These are phyloP conservation scores for Geotrichum aggregatum DNA, from an alignment of 1,139 yeast species.

Conservation along the genomic window DNA sequence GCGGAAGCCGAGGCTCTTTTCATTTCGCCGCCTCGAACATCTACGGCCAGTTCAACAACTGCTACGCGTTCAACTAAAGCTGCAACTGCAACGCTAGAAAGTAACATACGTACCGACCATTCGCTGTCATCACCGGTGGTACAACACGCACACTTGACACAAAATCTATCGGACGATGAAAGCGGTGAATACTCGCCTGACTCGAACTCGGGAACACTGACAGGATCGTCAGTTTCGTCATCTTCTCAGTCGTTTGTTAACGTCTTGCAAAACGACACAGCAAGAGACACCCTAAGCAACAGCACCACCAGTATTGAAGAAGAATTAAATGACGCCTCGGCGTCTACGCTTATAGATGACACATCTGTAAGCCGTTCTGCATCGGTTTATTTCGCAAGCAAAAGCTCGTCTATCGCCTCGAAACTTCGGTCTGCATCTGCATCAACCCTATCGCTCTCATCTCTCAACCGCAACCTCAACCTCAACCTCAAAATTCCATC, in stretches of 20 bases:
- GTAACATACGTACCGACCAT: too few relatives aligned
- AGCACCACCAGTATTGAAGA: not conserved
- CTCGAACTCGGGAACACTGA: not conserved
- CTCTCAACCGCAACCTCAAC: constrained; percentile 3
- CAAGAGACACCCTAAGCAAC: too few relatives aligned
- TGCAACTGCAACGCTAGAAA: too few relatives aligned
- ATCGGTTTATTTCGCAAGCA: not conserved
- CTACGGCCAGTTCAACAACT: too few relatives aligned
- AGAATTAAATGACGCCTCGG: not conserved
- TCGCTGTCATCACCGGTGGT: too few relatives aligned
- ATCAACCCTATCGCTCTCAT: constrained; percentile 1
- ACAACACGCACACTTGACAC: too few relatives aligned
- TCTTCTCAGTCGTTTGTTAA: not conserved
- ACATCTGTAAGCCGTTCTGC: not conserved
- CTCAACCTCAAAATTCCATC: constrained; percentile 30
- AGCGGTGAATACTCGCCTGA: not conserved
- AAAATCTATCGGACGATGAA: not conserved
- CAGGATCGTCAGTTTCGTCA: not conserved
- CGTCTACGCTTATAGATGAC: not conserved
- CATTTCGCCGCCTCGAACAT: not conserved
- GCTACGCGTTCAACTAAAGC: too few relatives aligned
- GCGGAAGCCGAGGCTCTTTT: not conserved
- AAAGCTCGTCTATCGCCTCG: not conserved
- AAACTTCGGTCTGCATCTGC: constrained; percentile 6
- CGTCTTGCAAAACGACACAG: constrained; percentile 1